Base-by-base conservation (phyloP, 2,329 filamentous ascomycete species). In the Bertia moriformis region DNA sequence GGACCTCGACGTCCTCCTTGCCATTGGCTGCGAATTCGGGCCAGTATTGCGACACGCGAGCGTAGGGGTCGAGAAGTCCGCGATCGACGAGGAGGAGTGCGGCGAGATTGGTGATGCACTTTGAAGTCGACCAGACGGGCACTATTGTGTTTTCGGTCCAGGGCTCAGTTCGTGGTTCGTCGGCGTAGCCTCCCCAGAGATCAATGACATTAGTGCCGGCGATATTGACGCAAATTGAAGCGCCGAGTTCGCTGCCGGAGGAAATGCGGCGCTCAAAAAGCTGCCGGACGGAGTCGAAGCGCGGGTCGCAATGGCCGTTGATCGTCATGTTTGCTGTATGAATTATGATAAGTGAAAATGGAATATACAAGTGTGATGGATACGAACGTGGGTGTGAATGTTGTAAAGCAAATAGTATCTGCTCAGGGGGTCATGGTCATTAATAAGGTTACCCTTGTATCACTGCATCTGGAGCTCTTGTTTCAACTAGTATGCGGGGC, bases 21-120 rank as follows among this genome's bases (percentile, higher is more conserved):
- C 60, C 62, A 15, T 61, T 59, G 12, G 44, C 51, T 0, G 49
- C 59, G 40, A 66, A 66, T 35, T 66, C 64, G 1, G 64, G 64
- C 64, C 64, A 67, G 49, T 66, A 60, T 29, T 54, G 50, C 2
- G 56, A 44, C 1, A 67, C 59, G 2, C 55, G 55, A 12, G 53
- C 60, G 35, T 59, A 43, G 1, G 53, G 46, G 39, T 56, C 48
- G 1, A 67, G 40, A 0, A 56, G 43, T 3, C 59, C 60, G 3
- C 60, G 56, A 36, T 62, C 55, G 20, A 61, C 51, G 4, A 63
- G 57, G 17, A 65, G 46, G 17, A 63, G 46, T 1, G 51, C 49
- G 0, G 61, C 58, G 5, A 66, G 49, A 3, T 50, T 51, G 13
- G 50, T 51, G 22, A 65, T 41, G 0, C 48, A 53, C 44, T 67